A percentile compares a stretch with the other conserved stretches of the same genome.
phyloP scores from a whole-genome alignment of 495 filamentous ascomycete genomes.

The Glutinoglossum americanum region DNA sequence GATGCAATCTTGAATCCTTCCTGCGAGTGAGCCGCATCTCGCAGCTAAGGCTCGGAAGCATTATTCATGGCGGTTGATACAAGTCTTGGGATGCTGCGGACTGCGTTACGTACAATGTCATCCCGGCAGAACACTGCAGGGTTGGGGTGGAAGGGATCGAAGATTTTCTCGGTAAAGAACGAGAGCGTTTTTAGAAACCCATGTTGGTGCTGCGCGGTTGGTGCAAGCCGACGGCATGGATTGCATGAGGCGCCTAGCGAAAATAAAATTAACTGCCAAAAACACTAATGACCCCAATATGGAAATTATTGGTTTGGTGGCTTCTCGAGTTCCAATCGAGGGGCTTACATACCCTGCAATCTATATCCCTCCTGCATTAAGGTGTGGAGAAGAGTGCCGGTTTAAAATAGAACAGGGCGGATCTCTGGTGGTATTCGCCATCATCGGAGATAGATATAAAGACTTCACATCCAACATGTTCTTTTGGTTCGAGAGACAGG shows the following conservation, averaged over 20 bases:
- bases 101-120: too few species aligned
- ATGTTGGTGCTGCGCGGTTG: conserved; percentile 6
- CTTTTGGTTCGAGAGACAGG: conserved; percentile 6
- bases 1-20: not conserved
- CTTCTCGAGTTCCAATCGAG: not conserved
- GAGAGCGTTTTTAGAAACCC: conserved; percentile 1
- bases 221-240: conserved; percentile 2
- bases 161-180: not conserved
- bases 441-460: not conserved
- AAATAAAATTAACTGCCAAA: conserved; percentile 7
- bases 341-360: not conserved
- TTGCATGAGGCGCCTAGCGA: conserved; percentile 8
- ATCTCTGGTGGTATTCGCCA: not conserved
- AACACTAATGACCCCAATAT: not conserved
- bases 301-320: not conserved
- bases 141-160: not conserved
- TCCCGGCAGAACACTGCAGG: too few species aligned
- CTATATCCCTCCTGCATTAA: not conserved
- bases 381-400: not conserved
- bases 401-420: not conserved
- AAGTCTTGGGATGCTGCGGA: too few species aligned
- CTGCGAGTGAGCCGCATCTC: not conserved
- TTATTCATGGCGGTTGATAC: not conserved
- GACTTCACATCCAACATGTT: not conserved
- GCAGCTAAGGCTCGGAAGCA: not conserved